phyloP scores from a whole-genome alignment of 2,329 filamentous ascomycete species.

The Aplosporella prunicola region DNA sequence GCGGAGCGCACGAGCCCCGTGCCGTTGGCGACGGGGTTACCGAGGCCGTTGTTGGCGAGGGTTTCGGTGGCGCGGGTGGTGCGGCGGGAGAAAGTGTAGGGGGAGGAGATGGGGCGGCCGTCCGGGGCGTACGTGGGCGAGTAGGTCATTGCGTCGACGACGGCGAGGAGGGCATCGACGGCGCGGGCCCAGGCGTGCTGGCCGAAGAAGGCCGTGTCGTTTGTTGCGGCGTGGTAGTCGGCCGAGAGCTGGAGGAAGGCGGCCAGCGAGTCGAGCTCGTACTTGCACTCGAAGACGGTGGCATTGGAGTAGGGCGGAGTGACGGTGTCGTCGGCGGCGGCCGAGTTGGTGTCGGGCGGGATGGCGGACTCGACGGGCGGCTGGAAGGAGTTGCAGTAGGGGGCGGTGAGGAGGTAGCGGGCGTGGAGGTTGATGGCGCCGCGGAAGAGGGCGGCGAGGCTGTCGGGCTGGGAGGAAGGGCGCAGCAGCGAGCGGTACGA shows the following conservation, averaged over 20 bases:
- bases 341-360: constrained; percentile 27
- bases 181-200: constrained; percentile 40
- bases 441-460: constrained; percentile 57
- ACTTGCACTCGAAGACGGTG: constrained; percentile 45
- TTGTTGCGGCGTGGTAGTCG: constrained; percentile 41
- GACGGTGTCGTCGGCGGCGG: constrained; percentile 33
- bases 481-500: constrained; percentile 55
- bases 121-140: constrained; percentile 39
- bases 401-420: constrained; percentile 54
- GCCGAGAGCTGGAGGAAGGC: constrained; percentile 41
- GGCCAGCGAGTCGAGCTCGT: constrained; percentile 44
- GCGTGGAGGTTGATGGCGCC: constrained; percentile 65
- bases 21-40: constrained; percentile 39
- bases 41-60: constrained; percentile 43
- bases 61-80: constrained; percentile 40
- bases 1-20: constrained; percentile 41
- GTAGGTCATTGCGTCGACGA: constrained; percentile 39
- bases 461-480: constrained; percentile 44
- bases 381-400: constrained; percentile 46
- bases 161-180: constrained; percentile 35
- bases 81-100: constrained; percentile 37
- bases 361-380: constrained; percentile 40
- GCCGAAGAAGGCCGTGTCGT: constrained; percentile 39
- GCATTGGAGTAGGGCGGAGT: constrained; percentile 33
- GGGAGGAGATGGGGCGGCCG: constrained; percentile 34